phyloP scores from a whole-genome alignment of 345 rosid genomes.

The Carallia brachiata region DNA sequence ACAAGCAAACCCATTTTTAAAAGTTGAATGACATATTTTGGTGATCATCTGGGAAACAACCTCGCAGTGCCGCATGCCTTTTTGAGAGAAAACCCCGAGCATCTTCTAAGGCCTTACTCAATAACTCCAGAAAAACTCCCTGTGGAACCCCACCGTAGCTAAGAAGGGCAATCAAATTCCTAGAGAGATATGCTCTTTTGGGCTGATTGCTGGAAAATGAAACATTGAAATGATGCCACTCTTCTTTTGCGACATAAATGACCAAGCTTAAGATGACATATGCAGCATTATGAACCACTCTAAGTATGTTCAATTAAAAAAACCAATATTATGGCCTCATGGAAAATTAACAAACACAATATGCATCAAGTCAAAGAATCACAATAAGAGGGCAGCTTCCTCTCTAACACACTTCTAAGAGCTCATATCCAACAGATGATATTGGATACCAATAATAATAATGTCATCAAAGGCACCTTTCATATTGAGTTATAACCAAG shows the following conservation, averaged over 20 bases:
- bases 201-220: constrained; percentile 53
- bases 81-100: constrained; percentile 35
- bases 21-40: too few relatives aligned
- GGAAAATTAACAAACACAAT: too few relatives aligned
- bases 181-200: constrained; percentile 44
- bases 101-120: constrained; percentile 52
- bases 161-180: constrained; percentile 58
- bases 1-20: too few relatives aligned
- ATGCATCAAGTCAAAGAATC: too few relatives aligned
- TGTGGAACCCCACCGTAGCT: constrained; percentile 78
- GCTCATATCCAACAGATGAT: too few relatives aligned
- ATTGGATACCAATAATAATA: too few relatives aligned
- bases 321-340: too few relatives aligned
- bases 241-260: not conserved
- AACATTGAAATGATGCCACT: constrained; percentile 13
- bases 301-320: too few relatives aligned
- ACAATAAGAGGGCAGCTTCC: too few relatives aligned
- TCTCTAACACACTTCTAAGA: too few relatives aligned
- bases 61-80: constrained; percentile 51
- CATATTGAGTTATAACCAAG: too few relatives aligned
- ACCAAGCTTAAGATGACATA: not conserved
- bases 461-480: too few relatives aligned
- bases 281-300: not conserved
- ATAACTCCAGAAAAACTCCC: constrained; percentile 45
- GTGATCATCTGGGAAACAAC: constrained; percentile 29